Evolutionary conservation across 768 basidiomycete species (phyloP), one percentile per base, ranked within the genome.

Genomic region (Amanita exitialis): DNA sequence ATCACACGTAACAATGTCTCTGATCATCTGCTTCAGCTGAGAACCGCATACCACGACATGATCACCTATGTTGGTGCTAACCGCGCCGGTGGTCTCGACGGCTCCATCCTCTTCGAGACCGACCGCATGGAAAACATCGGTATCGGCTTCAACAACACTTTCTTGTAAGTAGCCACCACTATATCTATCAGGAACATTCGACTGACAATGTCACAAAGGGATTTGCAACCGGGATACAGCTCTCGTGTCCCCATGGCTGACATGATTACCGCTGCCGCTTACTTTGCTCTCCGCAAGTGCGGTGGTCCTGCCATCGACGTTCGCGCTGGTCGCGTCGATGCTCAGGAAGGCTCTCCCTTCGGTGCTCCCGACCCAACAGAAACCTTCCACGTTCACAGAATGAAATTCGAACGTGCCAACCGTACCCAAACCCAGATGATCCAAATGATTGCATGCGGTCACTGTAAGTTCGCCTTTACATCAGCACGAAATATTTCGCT

Each of bases 371-470:
- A 65, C 18, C 61, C 65, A 2, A 58, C 18, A 54, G 65, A 50
- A 48, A 53, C 35, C 44, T 62, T n/a, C 49, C 60, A 20, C 13
- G 55, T 57, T 12, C 60, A 64, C 48, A 62, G 57, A 20, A 53
- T 53, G 18, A 55, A 52, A 28, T 69, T 67, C 54, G 55, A 54
- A 10, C 52, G 58, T 2, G 61, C 62, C 37, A 67, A 66, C 2
- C 64, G 66, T 53, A 63, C 54, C 15, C 56, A 58, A 10, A 55
- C 56, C 3, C 64, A 67, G 41, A 67, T 67, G 65, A 67, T 69
- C 28, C 54, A 56, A 37, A 58, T 66, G 35, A 62, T 65, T 15
- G 66, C 65, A 0, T 69, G 67, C 47, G 66, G 67, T 6, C 67
- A 69, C 44, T 61, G 49, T 50, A 43, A 23, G 49, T 42, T 41